Percentiles rank a stretch among this genome's conserved stretches.
Conservation (phyloP, 2,329 filamentous ascomycete genomes). For the Penicillium sp. region DNA sequence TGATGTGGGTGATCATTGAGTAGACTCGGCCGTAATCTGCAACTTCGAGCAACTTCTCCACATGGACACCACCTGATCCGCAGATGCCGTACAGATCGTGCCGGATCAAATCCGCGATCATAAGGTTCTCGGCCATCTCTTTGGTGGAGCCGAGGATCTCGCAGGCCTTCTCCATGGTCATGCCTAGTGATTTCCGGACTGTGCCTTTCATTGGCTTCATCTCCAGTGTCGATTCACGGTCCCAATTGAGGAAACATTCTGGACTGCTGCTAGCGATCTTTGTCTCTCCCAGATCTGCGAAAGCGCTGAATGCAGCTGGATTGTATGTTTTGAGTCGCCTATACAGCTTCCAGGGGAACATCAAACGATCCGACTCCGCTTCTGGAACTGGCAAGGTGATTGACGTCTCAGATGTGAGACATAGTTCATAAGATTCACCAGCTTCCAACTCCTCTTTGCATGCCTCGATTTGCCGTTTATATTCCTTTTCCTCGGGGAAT, state of each 20-base stretch:
- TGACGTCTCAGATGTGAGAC: conserved; percentile 71
- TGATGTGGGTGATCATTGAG: conserved; percentile 85
- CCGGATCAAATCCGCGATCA: conserved; percentile 96
- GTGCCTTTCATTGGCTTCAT: conserved; percentile 98
- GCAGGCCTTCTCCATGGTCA: conserved; percentile 70
- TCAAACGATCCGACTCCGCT: conserved; percentile 23
- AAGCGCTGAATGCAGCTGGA: conserved; percentile 82
- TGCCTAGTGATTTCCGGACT: conserved; percentile 69
- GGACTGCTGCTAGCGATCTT: conserved; percentile 82
- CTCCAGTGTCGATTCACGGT: conserved; percentile 43
- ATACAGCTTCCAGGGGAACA: conserved; percentile 67
- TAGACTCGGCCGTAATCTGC: conserved; percentile 91
- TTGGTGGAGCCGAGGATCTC: conserved; percentile 74
- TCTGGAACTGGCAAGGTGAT: conserved; percentile 46
- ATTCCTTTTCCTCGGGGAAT: conserved; percentile 47
- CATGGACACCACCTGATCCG: conserved; percentile 68
- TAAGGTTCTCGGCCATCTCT: conserved; percentile 91
- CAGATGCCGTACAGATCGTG: conserved; percentile 88
- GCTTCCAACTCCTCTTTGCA: conserved; percentile 71
- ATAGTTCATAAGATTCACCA: conserved; percentile 83
- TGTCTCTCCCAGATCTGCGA: conserved; percentile 64
- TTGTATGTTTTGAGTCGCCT: conserved; percentile 66
- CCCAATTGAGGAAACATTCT: conserved; percentile 79
- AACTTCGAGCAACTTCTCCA: conserved; percentile 76
- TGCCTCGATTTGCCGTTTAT: conserved; percentile 63